phyloP scores from a whole-genome alignment of 352 stramenopile species.

The Blastocystis sp. region DNA sequence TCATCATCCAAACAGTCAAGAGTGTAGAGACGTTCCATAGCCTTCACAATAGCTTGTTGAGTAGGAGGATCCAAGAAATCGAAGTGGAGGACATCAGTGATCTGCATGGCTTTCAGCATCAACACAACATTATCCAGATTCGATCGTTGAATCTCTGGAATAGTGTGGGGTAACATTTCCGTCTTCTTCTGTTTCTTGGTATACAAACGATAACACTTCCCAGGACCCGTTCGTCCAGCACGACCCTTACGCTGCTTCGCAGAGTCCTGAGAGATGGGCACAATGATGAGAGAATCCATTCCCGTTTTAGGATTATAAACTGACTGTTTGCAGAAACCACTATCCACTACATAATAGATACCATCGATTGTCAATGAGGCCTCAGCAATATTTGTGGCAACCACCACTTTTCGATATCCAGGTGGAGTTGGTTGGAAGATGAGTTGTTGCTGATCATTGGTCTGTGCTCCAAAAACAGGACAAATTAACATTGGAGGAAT shows the following conservation, averaged over 20 bases:
- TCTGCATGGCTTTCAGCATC: conserved; percentile 98
- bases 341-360: conserved; percentile 88
- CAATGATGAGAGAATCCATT: conserved; percentile 98
- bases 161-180: conserved; percentile 92
- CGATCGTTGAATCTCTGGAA: conserved; percentile 97
- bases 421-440: conserved; percentile 94
- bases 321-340: conserved; percentile 90
- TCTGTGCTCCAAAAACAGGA: conserved; percentile 93
- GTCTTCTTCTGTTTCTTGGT: conserved; percentile 94
- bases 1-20: conserved; percentile 96
- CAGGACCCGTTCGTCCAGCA: conserved; percentile 92
- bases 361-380: conserved; percentile 98
- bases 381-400: conserved; percentile 99
- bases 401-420: conserved; percentile 90
- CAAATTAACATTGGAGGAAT: conserved; percentile 95
- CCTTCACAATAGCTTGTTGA: conserved; percentile 90
- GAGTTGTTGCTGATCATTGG: conserved; percentile 95
- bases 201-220: conserved; percentile 99
- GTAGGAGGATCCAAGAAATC: conserved; percentile 99
- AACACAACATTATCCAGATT: conserved; percentile 97
- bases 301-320: conserved; percentile 97
- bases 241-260: conserved; percentile 92
- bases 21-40: conserved; percentile 93
- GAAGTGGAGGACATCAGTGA: conserved; percentile 97
- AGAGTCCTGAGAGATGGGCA: conserved; percentile 94